These are phyloP conservation scores for Ophiocordyceps camponoti-rufipedis DNA, from an alignment of 2,329 filamentous ascomycete genomes.

Conservation along the genomic window DNA sequence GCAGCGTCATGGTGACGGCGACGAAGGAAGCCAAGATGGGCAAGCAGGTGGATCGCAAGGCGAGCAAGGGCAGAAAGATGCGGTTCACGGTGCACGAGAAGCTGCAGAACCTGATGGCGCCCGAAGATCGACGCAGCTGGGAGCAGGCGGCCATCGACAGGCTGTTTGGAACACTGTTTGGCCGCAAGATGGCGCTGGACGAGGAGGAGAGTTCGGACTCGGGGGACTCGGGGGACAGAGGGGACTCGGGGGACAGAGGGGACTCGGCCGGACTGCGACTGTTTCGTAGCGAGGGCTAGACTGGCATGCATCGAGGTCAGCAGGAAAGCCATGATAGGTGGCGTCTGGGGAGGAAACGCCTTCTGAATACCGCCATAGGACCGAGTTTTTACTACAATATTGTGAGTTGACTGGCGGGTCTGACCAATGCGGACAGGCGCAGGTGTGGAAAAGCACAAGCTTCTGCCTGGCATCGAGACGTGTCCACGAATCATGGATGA, in stretches of 20 bases:
- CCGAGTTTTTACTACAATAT: too few relatives aligned
- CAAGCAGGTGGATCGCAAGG: constrained; percentile 78
- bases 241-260: constrained; percentile 31
- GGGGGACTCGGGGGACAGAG: constrained; percentile 25
- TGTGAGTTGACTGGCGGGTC: too few relatives aligned
- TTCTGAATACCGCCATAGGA: too few relatives aligned
- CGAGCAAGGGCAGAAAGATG: constrained; percentile 88
- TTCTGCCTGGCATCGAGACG: neutral
- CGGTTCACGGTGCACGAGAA: constrained; percentile 93
- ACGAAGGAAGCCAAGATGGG: constrained; percentile 40
- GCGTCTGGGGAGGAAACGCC: too few relatives aligned
- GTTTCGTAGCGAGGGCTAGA: neutral
- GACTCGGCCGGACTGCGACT: constrained; percentile 17
- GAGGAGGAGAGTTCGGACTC: constrained; percentile 32
- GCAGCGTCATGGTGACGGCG: constrained; percentile 45
- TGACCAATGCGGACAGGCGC: neutral
- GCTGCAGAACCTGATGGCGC: constrained; percentile 93
- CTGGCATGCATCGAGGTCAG: too few relatives aligned
- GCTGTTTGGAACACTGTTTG: constrained; percentile 59
- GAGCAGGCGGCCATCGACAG: constrained; percentile 60
- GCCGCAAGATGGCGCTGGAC: constrained; percentile 46
- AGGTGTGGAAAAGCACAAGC: neutral
- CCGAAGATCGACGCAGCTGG: constrained; percentile 69
- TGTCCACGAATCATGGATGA: too few relatives aligned
- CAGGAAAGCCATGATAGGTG: too few relatives aligned